These are phyloP conservation scores for Nemophila menziesii DNA, from an alignment of 257 asterid genomes.

Conservation along the genomic window DNA sequence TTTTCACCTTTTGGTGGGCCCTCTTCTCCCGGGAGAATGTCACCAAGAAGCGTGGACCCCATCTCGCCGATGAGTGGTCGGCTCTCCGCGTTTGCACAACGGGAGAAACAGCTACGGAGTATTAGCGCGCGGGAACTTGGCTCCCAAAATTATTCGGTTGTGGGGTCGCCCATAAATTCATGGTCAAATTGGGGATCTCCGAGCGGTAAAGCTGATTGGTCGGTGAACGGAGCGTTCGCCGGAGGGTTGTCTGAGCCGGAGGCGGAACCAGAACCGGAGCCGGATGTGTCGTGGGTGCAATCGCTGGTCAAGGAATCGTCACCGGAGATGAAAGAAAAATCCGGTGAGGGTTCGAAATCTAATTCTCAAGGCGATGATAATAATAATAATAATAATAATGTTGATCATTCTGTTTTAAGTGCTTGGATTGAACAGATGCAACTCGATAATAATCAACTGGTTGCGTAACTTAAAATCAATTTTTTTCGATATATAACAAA, in stretches of 20 bases:
- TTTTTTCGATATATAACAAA: slow-evolving; percentile 26
- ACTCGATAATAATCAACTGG: slow-evolving; percentile 82
- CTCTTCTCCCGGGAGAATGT: slow-evolving; percentile 76
- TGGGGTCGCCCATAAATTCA: slow-evolving; percentile 43
- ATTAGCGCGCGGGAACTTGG: slow-evolving; percentile 60
- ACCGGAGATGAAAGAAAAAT: slow-evolving; percentile 76
- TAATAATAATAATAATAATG: too few species aligned
- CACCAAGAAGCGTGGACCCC: slow-evolving; percentile 82
- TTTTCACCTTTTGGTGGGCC: slow-evolving; percentile 47
- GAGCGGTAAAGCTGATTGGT: slow-evolving; percentile 60
- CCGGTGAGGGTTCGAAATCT: slow-evolving; percentile 78
- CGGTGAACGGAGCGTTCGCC: slow-evolving; percentile 46
- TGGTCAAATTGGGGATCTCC: slow-evolving; percentile 85
- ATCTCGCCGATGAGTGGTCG: slow-evolving; percentile 73
- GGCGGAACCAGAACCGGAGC: slow-evolving; percentile 52
- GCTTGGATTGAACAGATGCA: slow-evolving; percentile 97
- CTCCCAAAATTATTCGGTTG: slow-evolving; percentile 23
- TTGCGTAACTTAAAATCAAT: slow-evolving; percentile 39
- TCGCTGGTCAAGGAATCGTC: slow-evolving; percentile 93
- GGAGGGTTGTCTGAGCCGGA: slow-evolving; percentile 24
- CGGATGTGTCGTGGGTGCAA: slow-evolving; percentile 94
- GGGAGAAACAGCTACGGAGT: slow-evolving; percentile 56
- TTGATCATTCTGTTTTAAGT: slow-evolving; percentile 77
- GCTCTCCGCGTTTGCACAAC: slow-evolving; percentile 49
- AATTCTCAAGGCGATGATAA: slow-evolving; percentile 47